phyloP scores from a whole-genome alignment of 148 eudicot species.

The Nyssa sinensis region DNA sequence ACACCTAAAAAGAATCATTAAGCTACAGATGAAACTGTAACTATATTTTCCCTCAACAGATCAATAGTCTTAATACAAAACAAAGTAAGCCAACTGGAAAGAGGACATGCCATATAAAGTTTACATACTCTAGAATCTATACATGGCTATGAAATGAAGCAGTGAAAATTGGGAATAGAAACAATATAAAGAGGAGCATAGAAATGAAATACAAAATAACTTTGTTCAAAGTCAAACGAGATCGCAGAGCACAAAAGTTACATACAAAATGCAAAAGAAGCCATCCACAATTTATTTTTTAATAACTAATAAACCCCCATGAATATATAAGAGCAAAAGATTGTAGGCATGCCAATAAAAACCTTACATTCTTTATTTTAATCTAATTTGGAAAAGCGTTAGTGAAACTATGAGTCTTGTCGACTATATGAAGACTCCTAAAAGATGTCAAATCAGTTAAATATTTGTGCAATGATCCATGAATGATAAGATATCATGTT shows the following conservation, averaged over 20 bases:
- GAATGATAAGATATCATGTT: no score
- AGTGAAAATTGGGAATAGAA: background rate
- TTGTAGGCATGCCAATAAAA: background rate
- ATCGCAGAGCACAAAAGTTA: no score
- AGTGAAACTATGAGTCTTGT: no score
- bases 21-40: background rate
- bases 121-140: background rate
- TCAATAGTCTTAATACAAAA: background rate
- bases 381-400: no score
- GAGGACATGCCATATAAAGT: background rate
- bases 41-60: background rate
- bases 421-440: no score
- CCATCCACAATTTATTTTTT: no score
- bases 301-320: no score
- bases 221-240: background rate
- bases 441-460: no score
- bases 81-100: background rate
- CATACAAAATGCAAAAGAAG: background rate
- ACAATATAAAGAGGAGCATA: background rate
- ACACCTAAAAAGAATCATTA: conserved; percentile 51
- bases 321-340: background rate
- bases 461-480: no score
- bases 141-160: background rate
- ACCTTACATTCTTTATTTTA: no score
- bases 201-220: background rate